A percentile compares a stretch with the other conserved stretches of the same genome.
Evolutionary conservation across 495 filamentous ascomycete species (phyloP).

Genomic region (Talaromyces trachyspermus): DNA sequence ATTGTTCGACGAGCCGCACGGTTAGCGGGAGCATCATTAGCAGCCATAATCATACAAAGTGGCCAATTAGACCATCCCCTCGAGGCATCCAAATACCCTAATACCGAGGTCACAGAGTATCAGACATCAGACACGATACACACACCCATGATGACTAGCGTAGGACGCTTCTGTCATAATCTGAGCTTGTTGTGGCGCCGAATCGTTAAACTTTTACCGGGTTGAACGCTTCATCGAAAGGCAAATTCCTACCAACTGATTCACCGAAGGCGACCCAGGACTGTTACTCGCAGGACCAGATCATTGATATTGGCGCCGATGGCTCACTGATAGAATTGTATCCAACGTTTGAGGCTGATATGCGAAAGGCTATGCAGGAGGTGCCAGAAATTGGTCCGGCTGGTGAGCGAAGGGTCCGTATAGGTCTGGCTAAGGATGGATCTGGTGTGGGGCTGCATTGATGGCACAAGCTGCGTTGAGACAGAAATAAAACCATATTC

Average conservation of each 20-base stretch:
- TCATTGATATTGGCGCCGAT: conserved; percentile 85
- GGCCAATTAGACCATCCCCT: conserved; percentile 4
- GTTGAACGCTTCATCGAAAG: background rate
- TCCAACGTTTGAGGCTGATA: conserved; percentile 24
- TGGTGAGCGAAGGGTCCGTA: conserved; percentile 26
- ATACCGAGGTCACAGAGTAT: background rate
- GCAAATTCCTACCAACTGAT: too few relatives aligned
- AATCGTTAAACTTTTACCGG: background rate
- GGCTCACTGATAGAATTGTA: conserved; percentile 88
- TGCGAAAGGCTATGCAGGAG: conserved; percentile 25
- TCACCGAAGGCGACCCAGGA: conserved; percentile 13
- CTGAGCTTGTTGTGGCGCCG: conserved; percentile 2
- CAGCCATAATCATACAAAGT: conserved; percentile 17
- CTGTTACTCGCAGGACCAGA: conserved; percentile 39
- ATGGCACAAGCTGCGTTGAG: conserved; percentile 20
- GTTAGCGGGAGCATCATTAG: conserved; percentile 16
- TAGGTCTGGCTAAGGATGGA: conserved; percentile 32
- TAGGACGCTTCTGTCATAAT: background rate
- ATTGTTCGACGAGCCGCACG: conserved; percentile 17
- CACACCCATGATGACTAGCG: background rate
- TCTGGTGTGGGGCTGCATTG: conserved; percentile 33
- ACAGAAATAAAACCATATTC: too few relatives aligned
- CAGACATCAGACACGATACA: background rate
- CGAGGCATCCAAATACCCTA: background rate
- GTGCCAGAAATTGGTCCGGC: conserved; percentile 20